Conservation (phyloP, 371 early-diverging fungal genomes). For the Rhizopus arrhizus region DNA sequence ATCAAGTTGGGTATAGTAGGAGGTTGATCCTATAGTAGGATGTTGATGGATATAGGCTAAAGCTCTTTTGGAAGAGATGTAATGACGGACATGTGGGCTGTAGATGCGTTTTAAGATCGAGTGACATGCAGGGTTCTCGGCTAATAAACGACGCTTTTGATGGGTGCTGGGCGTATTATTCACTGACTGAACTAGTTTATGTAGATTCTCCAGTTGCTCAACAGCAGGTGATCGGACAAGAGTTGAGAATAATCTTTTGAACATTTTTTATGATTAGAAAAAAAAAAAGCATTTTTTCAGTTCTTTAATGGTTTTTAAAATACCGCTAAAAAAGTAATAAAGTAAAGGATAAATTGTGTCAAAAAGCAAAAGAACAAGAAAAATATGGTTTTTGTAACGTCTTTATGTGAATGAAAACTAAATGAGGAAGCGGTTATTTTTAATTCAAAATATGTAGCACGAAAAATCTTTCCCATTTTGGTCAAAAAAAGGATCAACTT, state of each 20-base stretch:
- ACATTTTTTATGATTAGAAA: background rate
- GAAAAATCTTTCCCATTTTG: no score
- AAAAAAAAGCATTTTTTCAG: background rate
- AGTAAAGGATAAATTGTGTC: no score
- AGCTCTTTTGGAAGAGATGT: slow-evolving; percentile 35
- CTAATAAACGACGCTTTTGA: slow-evolving; percentile 39
- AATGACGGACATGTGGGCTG: slow-evolving; percentile 47
- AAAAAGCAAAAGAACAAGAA: no score
- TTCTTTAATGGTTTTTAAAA: no score
- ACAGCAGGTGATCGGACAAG: background rate
- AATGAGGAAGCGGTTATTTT: no score
- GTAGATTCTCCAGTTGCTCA: slow-evolving; percentile 38
- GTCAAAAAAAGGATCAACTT: no score
- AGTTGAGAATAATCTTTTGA: slow-evolving; percentile 11
- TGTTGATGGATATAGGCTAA: slow-evolving; percentile 19
- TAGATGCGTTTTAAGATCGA: slow-evolving; percentile 55
- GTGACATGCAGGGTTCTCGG: slow-evolving; percentile 33
- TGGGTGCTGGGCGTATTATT: slow-evolving; percentile 33
- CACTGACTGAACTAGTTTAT: slow-evolving; percentile 34
- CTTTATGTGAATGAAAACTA: no score
- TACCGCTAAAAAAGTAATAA: no score
- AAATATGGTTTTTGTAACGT: no score
- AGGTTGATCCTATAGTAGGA: background rate
- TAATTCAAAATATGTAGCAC: no score
- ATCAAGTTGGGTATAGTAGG: slow-evolving; percentile 8